Base-by-base conservation (phyloP, 495 filamentous ascomycete species). In the Beverwykella pulmonaria region DNA sequence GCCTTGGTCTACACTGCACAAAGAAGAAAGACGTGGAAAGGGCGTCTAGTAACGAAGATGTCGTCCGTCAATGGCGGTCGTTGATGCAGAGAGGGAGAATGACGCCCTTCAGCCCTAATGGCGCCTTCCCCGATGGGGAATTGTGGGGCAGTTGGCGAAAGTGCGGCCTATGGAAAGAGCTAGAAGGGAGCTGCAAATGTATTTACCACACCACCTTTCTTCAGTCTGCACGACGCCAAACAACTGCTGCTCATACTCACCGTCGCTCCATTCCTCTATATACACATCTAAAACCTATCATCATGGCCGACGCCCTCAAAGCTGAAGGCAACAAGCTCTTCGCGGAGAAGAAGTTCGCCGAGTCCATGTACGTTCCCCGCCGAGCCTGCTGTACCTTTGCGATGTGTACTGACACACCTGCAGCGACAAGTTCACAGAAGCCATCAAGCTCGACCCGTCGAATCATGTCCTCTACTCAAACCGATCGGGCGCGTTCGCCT, bases 391-490 rank as follows among this genome's bases (percentile, higher is more conserved):
- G 12, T 32, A 41, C 46, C 58, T 56, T 36, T 14, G 4, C 19
- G 34, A 20, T 26, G 15, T n/a, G 17, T 41, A 41, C 56, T 69
- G 61, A 71, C 65, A 39, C 1, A 50, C 1, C 10, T n/a, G 34
- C 68, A 97, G 92, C 75, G 89, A 92, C 61, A 93, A 96, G 74
- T 98, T 98, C 80, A 87, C 92, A 54, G 81, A 97, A 80, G 94
- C 95, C 49, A 96, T 98, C 73, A 88, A 84, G n/a, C 78, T 96
- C 70, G 91, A 96, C 52, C 86, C 94, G 22, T 75, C 75, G 63
- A 98, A 98, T 77, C 94, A 98, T 78, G 91, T 98, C 63, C 87
- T 98, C 56, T 98, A 94, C 83, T 97, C 93, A 71, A 98, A 98
- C 79, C 88, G 94, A 61, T 98, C 95, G 9, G 94, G 92, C 54